Evolutionary conservation across 2,329 filamentous ascomycete genomes (phyloP), one percentile per base, ranked within the genome.

Genomic region (Apiospora aurea): DNA sequence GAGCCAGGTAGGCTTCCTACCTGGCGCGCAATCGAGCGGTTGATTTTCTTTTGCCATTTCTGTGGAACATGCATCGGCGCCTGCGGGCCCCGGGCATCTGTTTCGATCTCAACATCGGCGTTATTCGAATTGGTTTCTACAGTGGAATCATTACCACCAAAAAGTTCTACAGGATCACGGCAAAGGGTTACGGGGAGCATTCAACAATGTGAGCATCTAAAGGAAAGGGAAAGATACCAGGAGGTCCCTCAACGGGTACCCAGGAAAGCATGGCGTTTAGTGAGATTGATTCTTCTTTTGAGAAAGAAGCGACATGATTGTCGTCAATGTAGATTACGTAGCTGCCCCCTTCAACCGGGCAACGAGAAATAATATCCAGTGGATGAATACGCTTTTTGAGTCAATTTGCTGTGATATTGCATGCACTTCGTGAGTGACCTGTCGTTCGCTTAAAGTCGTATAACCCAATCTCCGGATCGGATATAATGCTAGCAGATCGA

Each of bases 51-150:
- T 75, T 78, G 74, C 74, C 75, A 73, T 76, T 77, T 73, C 74
- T 66, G 76, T 73, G 77, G 75, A 77, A 75, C 77, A 80, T 84
- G 82, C 78, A 80, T 81, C 77, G 76, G 76, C 77, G 80, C 75
- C 73, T 74, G 38, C 53, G 47, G 73, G 67, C 64, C 64, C 73
- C 73, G 70, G 72, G 72, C 73, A 79, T 82, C 81, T 81, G 68
- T 82, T 83, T 86, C 86, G 86, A 88, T 87, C 85, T 88, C 86
- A 88, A 88, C 86, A 88, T 87, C 86, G 86, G 86, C 86, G 86
- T 88, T 87, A 83, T 74, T 75, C 71, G 74, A 76, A 74, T 76
- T 77, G 79, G 75, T 77, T 77, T 76, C 76, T 74, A 72, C 74
- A 76, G 75, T 67, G 75, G 75, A 78, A 77, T 76, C 76, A 79